phyloP scores from a whole-genome alignment of 768 basidiomycete species.

The Termitomyces sp. region DNA sequence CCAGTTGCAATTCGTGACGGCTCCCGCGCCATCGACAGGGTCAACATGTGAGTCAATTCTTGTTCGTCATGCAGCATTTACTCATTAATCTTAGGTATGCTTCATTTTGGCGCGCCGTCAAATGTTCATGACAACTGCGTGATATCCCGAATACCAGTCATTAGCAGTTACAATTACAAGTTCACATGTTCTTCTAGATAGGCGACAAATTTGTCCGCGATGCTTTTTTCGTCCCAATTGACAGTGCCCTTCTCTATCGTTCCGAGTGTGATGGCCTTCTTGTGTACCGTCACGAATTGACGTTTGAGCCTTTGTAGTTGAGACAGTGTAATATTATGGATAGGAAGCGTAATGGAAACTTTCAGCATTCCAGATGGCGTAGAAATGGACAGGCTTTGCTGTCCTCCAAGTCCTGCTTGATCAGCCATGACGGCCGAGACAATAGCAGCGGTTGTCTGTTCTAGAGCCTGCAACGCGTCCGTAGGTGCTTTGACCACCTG shows the following conservation, averaged over 20 bases:
- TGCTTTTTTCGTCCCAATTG: conserved; percentile 70
- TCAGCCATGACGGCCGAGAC: conserved; percentile 69
- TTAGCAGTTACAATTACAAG: conserved; percentile 22
- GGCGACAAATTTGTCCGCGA: conserved; percentile 62
- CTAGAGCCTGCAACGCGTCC: conserved; percentile 84
- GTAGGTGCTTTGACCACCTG: conserved; percentile 81
- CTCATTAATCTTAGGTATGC: conserved; percentile 24
- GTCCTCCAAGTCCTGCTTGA: conserved; percentile 52
- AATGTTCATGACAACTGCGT: conserved; percentile 8
- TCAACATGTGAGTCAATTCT: conserved; percentile 53
- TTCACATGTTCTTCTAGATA: conserved; percentile 71
- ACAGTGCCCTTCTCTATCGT: conserved; percentile 72
- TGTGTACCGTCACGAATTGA: conserved; percentile 88
- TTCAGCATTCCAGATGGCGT: conserved; percentile 33
- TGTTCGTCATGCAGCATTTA: background rate
- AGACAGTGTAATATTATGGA: conserved; percentile 71
- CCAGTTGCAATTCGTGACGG: conserved; percentile 50
- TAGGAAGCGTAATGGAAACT: conserved; percentile 56
- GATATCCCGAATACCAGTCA: background rate
- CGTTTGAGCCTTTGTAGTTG: conserved; percentile 88
- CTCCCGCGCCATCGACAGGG: conserved; percentile 51
- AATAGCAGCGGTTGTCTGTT: conserved; percentile 65
- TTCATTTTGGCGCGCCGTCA: conserved; percentile 29
- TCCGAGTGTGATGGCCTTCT: conserved; percentile 82
- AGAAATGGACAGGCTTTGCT: conserved; percentile 41